Evolutionary conservation across 805 yeast genomes (phyloP).

Genomic region (Kluyveromyces lactis): DNA sequence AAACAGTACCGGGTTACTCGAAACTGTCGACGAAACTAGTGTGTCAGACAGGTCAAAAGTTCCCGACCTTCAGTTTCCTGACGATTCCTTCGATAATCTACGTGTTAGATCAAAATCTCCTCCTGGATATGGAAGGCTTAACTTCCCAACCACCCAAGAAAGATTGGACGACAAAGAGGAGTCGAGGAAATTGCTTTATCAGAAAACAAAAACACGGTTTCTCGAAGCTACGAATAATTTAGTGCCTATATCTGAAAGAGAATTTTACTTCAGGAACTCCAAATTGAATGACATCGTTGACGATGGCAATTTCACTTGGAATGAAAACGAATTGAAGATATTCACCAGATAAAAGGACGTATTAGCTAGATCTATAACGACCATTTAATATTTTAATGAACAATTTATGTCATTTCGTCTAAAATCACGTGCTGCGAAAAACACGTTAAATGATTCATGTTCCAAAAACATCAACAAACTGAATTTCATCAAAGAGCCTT

Average conservation of each 20-base stretch:
- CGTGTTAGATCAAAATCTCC: slow-evolving; percentile 39
- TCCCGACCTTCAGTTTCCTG: neutral
- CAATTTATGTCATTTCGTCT: neutral
- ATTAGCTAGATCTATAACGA: too few relatives aligned
- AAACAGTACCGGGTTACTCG: slow-evolving; percentile 4
- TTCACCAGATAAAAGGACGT: slow-evolving; percentile 11
- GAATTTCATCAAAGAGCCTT: neutral
- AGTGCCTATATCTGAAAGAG: slow-evolving; percentile 25
- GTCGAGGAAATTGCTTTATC: slow-evolving; percentile 27
- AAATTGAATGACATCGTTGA: slow-evolving; percentile 32
- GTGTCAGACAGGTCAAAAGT: neutral
- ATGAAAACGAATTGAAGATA: slow-evolving; percentile 17
- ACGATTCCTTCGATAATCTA: slow-evolving; percentile 20
- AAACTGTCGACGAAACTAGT: neutral
- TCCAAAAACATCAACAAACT: neutral
- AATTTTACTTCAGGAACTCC: slow-evolving; percentile 39
- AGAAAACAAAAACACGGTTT: slow-evolving; percentile 38
- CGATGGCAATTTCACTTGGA: slow-evolving; percentile 26
- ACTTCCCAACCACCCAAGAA: slow-evolving; percentile 53
- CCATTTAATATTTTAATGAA: neutral
- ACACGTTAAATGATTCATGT: neutral
- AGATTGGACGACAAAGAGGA: slow-evolving; percentile 30
- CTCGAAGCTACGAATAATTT: slow-evolving; percentile 34
- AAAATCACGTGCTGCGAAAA: neutral
- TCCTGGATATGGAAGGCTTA: slow-evolving; percentile 52